A percentile compares a stretch with the other conserved stretches of the same genome.
Evolutionary conservation across 176 grass and related monocot genomes (phyloP).

Genomic region (Stipa capillata): DNA sequence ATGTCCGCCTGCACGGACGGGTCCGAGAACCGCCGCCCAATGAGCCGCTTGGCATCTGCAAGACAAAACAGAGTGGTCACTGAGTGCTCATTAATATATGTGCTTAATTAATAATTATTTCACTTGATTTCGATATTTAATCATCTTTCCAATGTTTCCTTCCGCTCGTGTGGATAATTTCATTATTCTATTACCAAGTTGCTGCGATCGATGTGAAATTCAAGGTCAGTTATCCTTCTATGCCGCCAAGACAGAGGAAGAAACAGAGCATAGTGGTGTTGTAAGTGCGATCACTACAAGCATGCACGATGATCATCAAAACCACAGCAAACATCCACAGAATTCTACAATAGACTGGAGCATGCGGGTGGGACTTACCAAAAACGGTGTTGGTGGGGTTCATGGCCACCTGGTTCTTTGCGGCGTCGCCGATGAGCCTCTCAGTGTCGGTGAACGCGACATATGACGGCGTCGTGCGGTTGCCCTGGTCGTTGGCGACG

Average conservation of each 20-base stretch:
- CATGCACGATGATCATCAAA: not conserved
- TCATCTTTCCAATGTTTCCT: not conserved
- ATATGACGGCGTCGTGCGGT: constrained; percentile 84
- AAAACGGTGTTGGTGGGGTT: constrained; percentile 88
- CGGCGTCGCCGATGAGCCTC: constrained; percentile 77
- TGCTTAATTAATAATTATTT: not conserved
- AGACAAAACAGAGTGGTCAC: not conserved
- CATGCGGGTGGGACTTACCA: not conserved
- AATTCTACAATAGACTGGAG: not conserved
- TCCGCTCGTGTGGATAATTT: no score
- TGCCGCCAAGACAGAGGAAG: not conserved
- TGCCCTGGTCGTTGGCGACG: constrained; percentile 92
- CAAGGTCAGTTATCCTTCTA: not conserved
- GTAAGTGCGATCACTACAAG: not conserved
- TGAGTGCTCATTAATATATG: not conserved
- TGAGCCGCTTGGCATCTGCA: constrained; percentile 79
- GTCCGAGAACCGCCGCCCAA: constrained; percentile 69
- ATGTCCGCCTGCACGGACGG: constrained; percentile 69
- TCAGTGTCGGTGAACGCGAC: constrained; percentile 80
- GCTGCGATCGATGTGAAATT: not conserved
- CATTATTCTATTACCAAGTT: not conserved
- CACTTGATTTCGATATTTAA: not conserved
- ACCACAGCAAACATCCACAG: not conserved
- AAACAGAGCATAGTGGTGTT: not conserved
- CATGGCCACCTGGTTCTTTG: constrained; percentile 99